Evolutionary conservation across 1,139 yeast genomes (phyloP), one percentile per base, ranked within the genome.

Genomic region (Yamadazyma kanchanaburiensis): DNA sequence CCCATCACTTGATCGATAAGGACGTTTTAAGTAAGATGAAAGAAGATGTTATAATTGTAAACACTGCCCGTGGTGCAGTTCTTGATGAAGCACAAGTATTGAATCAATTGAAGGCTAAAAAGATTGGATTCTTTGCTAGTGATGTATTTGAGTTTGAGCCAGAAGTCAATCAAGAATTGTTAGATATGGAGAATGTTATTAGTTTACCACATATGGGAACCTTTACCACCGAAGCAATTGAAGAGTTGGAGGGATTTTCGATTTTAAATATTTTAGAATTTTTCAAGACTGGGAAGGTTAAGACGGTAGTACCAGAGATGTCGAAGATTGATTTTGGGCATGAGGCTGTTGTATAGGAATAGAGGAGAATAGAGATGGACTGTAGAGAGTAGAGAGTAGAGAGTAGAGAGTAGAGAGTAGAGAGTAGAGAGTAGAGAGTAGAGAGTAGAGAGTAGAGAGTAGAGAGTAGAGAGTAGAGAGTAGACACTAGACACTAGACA

Each of bases 131-230:
- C 9, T 84, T 80, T 40, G 95, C 91, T 11, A 56, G 88, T 24
- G 96, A 88, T 53, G 96, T 88, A 20, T 83, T 77, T 56, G 95
- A 86, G 51, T 60, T 70, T 42, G 96, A 89, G 60, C 97, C 97
- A 6, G 46, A 74, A 39, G 79, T 77, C 12, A 69, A 80, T 21
- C 55, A 65, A 44, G 86, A 80, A 37, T 59, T 82, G 37, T 58
- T 71, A 28, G 60, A 63, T 12, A 51, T 74, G 45, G 76, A 77
- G 4, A 74, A 77, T 37, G 86, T 79, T 11, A 66, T 80, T 9
- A 69, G 81, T 24, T 63, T 81, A 43, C 94, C 94, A 12, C 94
- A 87, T 52, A 76, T 83, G 80, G 95, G 95, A 18, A 85, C 95
- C 1, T 79, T 75, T 52, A 68, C 91, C 2, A 53, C 57, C 26